Base-by-base conservation (phyloP, 129 eudicot genomes). In the Sambucus nigra region DNA sequence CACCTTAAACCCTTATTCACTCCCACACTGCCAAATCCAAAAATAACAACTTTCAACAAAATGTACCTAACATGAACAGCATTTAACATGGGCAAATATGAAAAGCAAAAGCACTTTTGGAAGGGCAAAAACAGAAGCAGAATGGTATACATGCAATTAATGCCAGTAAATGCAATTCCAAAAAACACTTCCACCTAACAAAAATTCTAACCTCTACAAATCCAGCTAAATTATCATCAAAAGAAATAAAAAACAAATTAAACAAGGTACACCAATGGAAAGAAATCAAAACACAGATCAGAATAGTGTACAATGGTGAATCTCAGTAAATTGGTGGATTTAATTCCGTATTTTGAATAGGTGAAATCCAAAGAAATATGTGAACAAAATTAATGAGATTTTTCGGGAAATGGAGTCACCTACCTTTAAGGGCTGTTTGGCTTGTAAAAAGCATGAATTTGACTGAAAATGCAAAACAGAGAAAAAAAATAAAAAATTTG, bases 331-430 rank as follows among this genome's bases (percentile, higher is more conserved):
- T 75, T 15, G 57, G 27, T 39, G 26, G 22, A 60, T 41, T 53
- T 31, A 40, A 53, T 64, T 64, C 61, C 61, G 19, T 40, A 41
- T 33, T 33, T 48, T 13, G 28, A 59, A 19, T 53, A 47, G 45
- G n/a, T 44, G 38, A n/a, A 57, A 51, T 48, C 47, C 57, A 69
- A 65, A 59, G 54, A 24, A 55, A 51, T 56, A 56, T 59, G 70
- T 35, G 35, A 31, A 16, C 17, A 66, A 59, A 61, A 62, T 66
- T 32, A 58, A 38, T 68, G 48, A 73, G 70, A 51, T 63, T 69
- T 53, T 32, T 63, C 8, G 51, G 61, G 24, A 79, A 70, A 63
- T 64, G 75, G 25, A 72, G 69, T 76, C 77, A 65, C 51, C 41
- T 47, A 41, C 38, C 25, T 15, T 14, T 40, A 32, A 17, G 23